These are phyloP conservation scores for Lenwebbia sp. DNA, from an alignment of 345 rosid species.

Conservation along the genomic window DNA sequence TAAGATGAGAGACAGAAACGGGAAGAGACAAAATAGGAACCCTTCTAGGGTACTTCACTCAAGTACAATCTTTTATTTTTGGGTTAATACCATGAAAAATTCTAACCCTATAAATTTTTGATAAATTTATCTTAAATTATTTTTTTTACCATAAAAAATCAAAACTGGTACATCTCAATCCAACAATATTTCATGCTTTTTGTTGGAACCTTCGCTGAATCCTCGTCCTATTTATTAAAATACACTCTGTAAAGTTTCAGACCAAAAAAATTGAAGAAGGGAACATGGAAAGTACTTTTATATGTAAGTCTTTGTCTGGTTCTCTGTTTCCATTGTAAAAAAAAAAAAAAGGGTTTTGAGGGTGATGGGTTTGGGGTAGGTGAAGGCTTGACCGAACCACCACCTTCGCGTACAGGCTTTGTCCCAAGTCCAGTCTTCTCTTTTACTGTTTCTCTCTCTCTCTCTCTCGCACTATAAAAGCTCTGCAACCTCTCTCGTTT, in stretches of 20 bases:
- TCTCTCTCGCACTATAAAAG: slow-evolving; percentile 6
- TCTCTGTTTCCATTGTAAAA: background rate
- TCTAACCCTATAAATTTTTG: too few species aligned
- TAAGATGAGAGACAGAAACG: too few species aligned
- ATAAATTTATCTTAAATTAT: too few species aligned
- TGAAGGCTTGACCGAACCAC: background rate
- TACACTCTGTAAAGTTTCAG: background rate
- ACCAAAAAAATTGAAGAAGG: background rate
- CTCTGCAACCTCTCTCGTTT: background rate
- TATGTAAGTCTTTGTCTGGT: background rate
- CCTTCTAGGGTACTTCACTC: background rate
- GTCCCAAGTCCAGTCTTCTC: background rate
- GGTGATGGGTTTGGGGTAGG: background rate
- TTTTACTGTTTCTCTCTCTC: background rate
- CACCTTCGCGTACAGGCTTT: background rate
- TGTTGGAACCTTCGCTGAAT: background rate
- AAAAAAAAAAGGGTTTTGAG: background rate
- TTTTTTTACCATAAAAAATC: too few species aligned
- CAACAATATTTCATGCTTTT: background rate
- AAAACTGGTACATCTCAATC: too few species aligned
- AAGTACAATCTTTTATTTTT: background rate
- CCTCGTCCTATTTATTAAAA: background rate
- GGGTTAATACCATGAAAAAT: too few species aligned
- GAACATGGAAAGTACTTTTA: background rate
- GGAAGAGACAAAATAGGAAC: background rate